Evolutionary conservation across 1,284 basidiomycete species (phyloP).

Genomic region (Leccinum colubrinum): DNA sequence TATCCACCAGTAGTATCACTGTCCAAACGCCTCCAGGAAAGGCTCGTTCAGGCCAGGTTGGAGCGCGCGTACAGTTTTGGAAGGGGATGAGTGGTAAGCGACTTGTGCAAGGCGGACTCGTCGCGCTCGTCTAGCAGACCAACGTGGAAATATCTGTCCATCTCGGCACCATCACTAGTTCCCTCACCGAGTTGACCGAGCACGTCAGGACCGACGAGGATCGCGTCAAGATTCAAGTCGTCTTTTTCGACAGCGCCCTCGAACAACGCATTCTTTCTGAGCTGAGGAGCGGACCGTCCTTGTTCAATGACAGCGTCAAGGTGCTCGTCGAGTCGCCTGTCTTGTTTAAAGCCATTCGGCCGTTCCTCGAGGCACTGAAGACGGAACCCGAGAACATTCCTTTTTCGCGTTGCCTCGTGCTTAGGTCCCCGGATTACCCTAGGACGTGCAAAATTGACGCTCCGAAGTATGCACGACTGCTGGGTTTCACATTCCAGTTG

Average conservation of each 20-base stretch:
- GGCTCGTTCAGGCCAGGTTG: no score
- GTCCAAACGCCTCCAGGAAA: conserved; percentile 38
- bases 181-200: conserved; percentile 13
- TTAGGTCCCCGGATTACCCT: conserved; percentile 35
- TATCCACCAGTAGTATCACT: conserved; percentile 40
- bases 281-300: conserved; percentile 23
- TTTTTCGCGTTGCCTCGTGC: conserved; percentile 50
- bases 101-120: no score
- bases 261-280: conserved; percentile 45
- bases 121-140: conserved; percentile 41
- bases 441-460: conserved; percentile 38
- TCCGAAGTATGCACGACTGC: conserved; percentile 46
- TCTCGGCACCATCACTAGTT: conserved; percentile 47
- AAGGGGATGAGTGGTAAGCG: no score
- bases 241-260: conserved; percentile 51
- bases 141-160: conserved; percentile 36
- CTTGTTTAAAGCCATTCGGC: conserved; percentile 59
- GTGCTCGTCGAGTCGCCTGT: conserved; percentile 58
- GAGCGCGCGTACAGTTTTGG: no score
- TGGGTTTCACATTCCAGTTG: conserved; percentile 50
- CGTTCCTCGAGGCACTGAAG: conserved; percentile 56
- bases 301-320: conserved; percentile 11
- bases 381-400: conserved; percentile 52
- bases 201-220: no score
- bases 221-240: conserved; percentile 34